phyloP scores from a whole-genome alignment of 2,329 filamentous ascomycete species.

The Penicillium sp. region DNA sequence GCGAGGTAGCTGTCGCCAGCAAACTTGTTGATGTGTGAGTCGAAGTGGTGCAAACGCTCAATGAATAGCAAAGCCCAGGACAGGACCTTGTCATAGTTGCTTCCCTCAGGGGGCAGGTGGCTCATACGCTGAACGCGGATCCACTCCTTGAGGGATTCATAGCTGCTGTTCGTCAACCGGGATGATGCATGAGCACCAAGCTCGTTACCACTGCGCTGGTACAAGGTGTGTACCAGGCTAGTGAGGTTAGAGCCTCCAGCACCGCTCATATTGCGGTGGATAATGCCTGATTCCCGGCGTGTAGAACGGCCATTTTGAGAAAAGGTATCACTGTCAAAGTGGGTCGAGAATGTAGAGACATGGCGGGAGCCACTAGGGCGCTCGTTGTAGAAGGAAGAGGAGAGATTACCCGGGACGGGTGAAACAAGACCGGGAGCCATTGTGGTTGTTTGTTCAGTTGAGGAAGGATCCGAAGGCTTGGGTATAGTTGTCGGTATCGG shows the following conservation, averaged over 20 bases:
- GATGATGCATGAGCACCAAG: conserved; percentile 30
- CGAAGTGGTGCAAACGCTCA: conserved; percentile 39
- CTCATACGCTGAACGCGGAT: conserved; percentile 41
- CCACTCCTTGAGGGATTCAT: conserved; percentile 36
- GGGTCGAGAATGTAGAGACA: conserved; percentile 14
- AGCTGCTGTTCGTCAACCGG: conserved; percentile 26
- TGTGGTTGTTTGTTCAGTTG: conserved; percentile 1
- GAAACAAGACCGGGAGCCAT: conserved; percentile 23
- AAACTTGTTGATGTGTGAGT: conserved; percentile 37
- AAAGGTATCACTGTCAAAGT: conserved; percentile 22
- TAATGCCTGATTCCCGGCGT: conserved; percentile 16
- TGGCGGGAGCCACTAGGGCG: conserved; percentile 15
- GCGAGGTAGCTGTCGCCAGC: conserved; percentile 42
- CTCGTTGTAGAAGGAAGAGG: conserved; percentile 16
- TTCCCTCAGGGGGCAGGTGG: conserved; percentile 41
- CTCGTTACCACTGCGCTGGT: conserved; percentile 32
- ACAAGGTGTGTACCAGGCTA: conserved; percentile 30
- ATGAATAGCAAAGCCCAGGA: conserved; percentile 42
- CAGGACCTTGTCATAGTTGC: conserved; percentile 43
- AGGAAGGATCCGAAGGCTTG: conserved; percentile 2
- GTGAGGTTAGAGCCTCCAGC: conserved; percentile 30
- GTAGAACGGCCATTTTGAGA: conserved; percentile 22
- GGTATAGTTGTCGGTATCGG: conserved; percentile 4
- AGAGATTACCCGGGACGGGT: conserved; percentile 18
- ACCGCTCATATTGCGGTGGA: conserved; percentile 13